Evolutionary conservation across 306 rosid species (phyloP), one percentile per base, ranked within the genome.

Genomic region (Bauhinia variegata): DNA sequence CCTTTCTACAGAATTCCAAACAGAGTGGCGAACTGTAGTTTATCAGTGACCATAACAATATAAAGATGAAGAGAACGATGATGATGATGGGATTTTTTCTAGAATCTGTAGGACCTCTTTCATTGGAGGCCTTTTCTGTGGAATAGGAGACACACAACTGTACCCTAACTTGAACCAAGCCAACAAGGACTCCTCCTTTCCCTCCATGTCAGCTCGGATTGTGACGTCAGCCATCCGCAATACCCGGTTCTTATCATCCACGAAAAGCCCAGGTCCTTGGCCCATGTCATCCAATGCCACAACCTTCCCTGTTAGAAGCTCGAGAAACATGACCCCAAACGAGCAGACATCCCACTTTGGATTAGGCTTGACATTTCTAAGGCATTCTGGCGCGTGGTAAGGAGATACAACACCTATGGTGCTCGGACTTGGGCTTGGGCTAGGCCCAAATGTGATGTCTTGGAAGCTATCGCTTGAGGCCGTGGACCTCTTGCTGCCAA

Each of bases 111-210:
- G 37, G 6, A 57, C 81, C 48, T 85, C 90, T 63, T 85, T 85
- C 90, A 85, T 82, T n/a, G 87, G 16, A 5, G 90, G 90, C 67
- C 90, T 85, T 73, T 77, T 85, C 58, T 76, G 81, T 38, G 90
- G 87, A 16, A 63, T 37, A 6, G 76, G 83, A 41, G 87, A 76
- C 7, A 72, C 90, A 68, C 90, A 85, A 59, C 54, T 67, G 32
- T 85, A 77, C 12, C 90, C 90, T 47, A 85, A 73, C 71, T 82
- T 85, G 66, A 85, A 85, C 31, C 68, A 78, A 16, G 78, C 62
- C 63, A 82, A 38, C 46, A 85, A 47, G 31, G 73, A 67, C 8
- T 85, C 90, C 67, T 85, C 90, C 41, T 72, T 82, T 0, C 90
- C 90, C 46, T 85, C 90, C 83, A 85, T 31, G 23, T 82, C 90